Percentiles rank a stretch among this genome's conserved stretches.
Conservation (phyloP, 139 green algal genomes). For the Pedinophyceae sp. region DNA sequence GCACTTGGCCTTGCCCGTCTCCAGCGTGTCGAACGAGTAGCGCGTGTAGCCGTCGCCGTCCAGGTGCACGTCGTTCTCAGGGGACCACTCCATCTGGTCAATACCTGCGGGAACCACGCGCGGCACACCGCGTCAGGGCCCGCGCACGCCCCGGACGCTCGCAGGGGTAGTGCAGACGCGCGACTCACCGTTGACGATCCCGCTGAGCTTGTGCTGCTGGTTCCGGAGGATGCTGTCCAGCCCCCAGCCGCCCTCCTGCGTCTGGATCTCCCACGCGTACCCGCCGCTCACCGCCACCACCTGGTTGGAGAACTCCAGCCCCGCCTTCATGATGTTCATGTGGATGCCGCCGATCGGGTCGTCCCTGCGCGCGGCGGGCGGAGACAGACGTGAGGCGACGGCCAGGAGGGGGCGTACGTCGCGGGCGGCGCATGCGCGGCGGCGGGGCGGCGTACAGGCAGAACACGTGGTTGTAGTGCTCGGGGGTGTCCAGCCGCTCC, state of each 20-base stretch:
- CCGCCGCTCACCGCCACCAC: slow-evolving; percentile 52
- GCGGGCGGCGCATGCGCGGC: no score
- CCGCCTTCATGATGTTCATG: slow-evolving; percentile 97
- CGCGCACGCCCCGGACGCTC: no score
- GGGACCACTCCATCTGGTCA: slow-evolving; percentile 70
- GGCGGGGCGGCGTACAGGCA: no score
- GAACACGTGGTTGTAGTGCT: slow-evolving; percentile 41
- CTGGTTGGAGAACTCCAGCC: slow-evolving; percentile 59
- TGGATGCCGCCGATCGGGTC: slow-evolving; percentile 89
- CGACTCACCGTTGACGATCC: slow-evolving; percentile 96
- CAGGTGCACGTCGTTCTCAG: slow-evolving; percentile 41
- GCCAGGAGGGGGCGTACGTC: no score
- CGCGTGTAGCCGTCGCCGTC: slow-evolving; percentile 57
- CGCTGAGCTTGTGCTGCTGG: slow-evolving; percentile 72
- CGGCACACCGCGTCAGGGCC: no score
- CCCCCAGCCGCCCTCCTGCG: slow-evolving; percentile 87
- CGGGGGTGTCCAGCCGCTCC: slow-evolving; percentile 53
- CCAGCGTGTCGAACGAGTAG: slow-evolving; percentile 37
- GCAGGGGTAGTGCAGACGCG: no score
- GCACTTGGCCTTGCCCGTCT: slow-evolving; percentile 62
- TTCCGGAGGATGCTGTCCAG: slow-evolving; percentile 69
- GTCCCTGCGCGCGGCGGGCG: slow-evolving; percentile 36
- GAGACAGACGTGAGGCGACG: no score
- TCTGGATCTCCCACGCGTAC: slow-evolving; percentile 96
- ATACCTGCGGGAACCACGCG: no score